These are phyloP conservation scores for Leavenworthia alabamica DNA, from an alignment of 345 rosid genomes.

Conservation along the genomic window DNA sequence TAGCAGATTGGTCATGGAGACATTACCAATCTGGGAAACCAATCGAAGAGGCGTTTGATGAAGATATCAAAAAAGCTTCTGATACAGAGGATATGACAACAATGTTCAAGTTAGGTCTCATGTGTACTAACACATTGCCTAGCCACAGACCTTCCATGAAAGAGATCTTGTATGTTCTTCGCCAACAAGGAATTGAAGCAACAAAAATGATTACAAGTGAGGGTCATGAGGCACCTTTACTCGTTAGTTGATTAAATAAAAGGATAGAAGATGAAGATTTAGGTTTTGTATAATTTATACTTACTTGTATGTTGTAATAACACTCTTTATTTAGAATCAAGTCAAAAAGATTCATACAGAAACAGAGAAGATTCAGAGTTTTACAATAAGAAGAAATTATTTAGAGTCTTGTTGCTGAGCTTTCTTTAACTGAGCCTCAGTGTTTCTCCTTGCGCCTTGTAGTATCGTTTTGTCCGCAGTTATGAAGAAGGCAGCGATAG, in stretches of 20 bases:
- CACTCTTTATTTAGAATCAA: conserved; percentile 12
- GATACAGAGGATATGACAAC: conserved; percentile 49
- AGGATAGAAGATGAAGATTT: conserved; percentile 21
- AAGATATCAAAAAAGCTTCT: conserved; percentile 42
- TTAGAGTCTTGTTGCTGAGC: conserved; percentile 27
- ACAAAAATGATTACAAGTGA: conserved; percentile 10
- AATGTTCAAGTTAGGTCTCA: conserved; percentile 60
- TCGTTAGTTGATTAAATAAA: conserved; percentile 22
- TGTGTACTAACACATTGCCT: conserved; percentile 55
- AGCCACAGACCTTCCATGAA: conserved; percentile 71
- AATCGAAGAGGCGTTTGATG: conserved; percentile 45
- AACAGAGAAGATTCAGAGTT: conserved; percentile 3
- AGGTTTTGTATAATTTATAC: conserved; percentile 32
- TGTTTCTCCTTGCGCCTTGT: conserved; percentile 56
- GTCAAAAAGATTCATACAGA: conserved; percentile 4
- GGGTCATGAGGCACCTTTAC: conserved; percentile 23
- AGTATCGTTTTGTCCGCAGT: conserved; percentile 93
- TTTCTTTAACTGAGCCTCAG: conserved; percentile 28
- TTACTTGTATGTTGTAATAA: background rate
- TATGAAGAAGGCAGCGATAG: conserved; percentile 88
- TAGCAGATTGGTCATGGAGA: conserved; percentile 92
- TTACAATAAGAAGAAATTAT: conserved; percentile 3
- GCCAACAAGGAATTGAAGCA: conserved; percentile 21
- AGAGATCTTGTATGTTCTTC: conserved; percentile 61
- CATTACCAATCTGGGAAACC: conserved; percentile 45